These are phyloP conservation scores for Perkinsus olseni DNA, from an alignment of 169 alveolate species.

Conservation along the genomic window DNA sequence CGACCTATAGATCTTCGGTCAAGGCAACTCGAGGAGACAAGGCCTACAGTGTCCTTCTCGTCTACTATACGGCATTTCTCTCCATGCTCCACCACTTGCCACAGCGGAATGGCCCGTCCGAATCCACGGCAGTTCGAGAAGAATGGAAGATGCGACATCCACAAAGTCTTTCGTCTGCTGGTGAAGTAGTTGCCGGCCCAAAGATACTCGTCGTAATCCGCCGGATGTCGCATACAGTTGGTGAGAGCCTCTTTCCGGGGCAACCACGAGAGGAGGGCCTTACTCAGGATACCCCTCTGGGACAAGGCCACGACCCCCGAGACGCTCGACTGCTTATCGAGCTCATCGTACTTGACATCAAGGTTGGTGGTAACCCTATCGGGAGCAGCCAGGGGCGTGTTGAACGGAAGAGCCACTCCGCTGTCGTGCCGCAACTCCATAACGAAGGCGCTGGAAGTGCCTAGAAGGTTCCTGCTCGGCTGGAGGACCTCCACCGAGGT, in stretches of 20 bases:
- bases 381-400: slow-evolving; percentile 2
- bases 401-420: background rate
- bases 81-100: slow-evolving; percentile 7
- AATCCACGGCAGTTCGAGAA: slow-evolving; percentile 12
- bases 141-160: slow-evolving; percentile 4
- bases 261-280: background rate
- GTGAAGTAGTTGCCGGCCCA: background rate
- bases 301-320: background rate
- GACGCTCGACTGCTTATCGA: background rate
- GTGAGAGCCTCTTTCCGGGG: background rate
- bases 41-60: background rate
- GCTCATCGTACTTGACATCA: background rate
- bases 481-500: background rate
- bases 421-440: background rate
- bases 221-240: background rate
- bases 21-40: background rate
- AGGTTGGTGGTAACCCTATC: background rate
- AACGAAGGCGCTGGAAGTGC: slow-evolving; percentile 1
- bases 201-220: background rate
- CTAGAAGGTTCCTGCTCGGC: background rate
- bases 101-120: background rate
- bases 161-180: background rate
- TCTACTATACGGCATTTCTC: background rate
- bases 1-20: background rate
- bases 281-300: background rate